Evolutionary conservation across 164 flowering plant genomes (phyloP).

Genomic region (Brasenia schreberi): DNA sequence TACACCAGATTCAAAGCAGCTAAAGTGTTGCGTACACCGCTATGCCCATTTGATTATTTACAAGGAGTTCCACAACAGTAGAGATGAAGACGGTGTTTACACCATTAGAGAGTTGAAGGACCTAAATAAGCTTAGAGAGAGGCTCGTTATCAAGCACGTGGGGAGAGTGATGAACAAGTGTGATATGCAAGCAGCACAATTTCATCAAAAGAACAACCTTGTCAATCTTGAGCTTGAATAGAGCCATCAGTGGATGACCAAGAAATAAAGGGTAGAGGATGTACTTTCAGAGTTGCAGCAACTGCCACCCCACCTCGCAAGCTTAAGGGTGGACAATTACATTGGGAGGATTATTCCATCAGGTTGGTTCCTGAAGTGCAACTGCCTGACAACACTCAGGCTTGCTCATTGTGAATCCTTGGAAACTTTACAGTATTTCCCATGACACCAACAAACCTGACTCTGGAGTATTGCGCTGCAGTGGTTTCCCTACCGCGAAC

Average conservation of each 20-base stretch:
- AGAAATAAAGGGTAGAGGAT: not conserved
- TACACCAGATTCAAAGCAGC: not conserved
- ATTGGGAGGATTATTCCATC: not conserved
- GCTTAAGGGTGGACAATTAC: not conserved
- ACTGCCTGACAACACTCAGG: not conserved
- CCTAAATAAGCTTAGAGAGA: not conserved
- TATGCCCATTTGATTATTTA: not conserved
- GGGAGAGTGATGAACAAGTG: not conserved
- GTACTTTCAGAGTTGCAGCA: not conserved
- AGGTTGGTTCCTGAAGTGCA: not conserved
- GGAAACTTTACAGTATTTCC: not conserved
- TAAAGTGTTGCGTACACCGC: not conserved
- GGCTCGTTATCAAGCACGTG: not conserved
- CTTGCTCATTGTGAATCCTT: not conserved
- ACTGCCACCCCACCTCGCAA: not conserved
- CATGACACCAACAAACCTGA: not conserved
- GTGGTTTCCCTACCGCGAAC: not conserved
- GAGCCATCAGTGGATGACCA: not conserved
- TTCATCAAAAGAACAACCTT: not conserved
- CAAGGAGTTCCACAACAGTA: not conserved
- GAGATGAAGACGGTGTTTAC: not conserved
- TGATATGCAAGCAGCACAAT: not conserved
- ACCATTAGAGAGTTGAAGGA: not conserved
- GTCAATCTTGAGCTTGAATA: not conserved
- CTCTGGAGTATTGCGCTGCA: not conserved